Base-by-base conservation (phyloP, 176 grass and related monocot species). In the Oryza glumipatula region DNA sequence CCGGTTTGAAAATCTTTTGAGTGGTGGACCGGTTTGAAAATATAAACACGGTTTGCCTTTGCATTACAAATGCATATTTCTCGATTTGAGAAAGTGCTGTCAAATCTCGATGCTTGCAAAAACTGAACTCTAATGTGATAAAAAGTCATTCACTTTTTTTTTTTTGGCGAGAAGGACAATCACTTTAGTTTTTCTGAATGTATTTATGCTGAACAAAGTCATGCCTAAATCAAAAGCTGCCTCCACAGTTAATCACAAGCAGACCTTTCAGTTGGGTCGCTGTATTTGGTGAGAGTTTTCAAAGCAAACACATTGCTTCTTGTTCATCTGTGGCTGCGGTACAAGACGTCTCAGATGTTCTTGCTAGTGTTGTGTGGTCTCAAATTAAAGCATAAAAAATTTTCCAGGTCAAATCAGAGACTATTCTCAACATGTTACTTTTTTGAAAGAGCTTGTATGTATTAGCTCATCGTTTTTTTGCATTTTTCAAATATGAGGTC, bases 311-410 rank as follows among this genome's bases (percentile, higher is more conserved):
- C 44, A 72, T 46, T 45, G 22, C n/a, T 58, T 9, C 15, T 43
- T 30, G 68, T n/a, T 63, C 3, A 4, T 82, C 9, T 15, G 80
- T 72, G 83, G 54, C 35, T 58, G 72, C 14, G 51, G 72, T 17
- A 44, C 21, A 30, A 6, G 14, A 30, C 33, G 63, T 36, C 70
- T 35, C 11, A 65, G 44, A 85, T 76, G 76, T 69, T 41, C 2
- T 72, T 44, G 22, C 13, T 9, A 10, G 54, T 72, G 32, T 56
- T 70, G 7, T 56, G 24, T 61, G 87, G 81, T 80, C 61, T 60
- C 63, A 56, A 80, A 74, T 12, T n/a, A 66, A 64, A 72, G 88
- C 30, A 56, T 17, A 23, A 22, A 82, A 49, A 67, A 24, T 30
- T 21, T 80, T 32, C 65, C 2, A 21, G 14, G 83, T 23, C 78